Conservation (phyloP, 805 yeast species). For the Alloascoidea africana region DNA sequence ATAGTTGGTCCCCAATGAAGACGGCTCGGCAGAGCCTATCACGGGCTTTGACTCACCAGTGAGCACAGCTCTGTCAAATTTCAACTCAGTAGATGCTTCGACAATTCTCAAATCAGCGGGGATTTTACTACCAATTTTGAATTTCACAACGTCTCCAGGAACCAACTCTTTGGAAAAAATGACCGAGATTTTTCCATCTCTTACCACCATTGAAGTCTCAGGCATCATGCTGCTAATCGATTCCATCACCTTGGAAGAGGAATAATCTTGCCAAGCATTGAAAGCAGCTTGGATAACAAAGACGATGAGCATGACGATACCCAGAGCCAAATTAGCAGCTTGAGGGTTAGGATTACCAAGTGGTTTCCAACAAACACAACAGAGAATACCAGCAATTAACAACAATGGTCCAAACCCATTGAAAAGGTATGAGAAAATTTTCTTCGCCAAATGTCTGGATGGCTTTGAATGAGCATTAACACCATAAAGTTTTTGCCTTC, state of each 20-base stretch:
- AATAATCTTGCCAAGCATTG: slow-evolving; percentile 56
- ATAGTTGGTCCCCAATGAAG: slow-evolving; percentile 56
- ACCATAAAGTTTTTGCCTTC: no score
- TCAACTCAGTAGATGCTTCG: slow-evolving; percentile 20
- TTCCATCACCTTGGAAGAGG: slow-evolving; percentile 70
- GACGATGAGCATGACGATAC: slow-evolving; percentile 56
- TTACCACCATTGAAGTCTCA: slow-evolving; percentile 37
- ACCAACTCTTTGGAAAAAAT: slow-evolving; percentile 22
- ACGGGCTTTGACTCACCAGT: slow-evolving; percentile 34
- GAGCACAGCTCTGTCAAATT: slow-evolving; percentile 29
- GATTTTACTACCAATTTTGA: slow-evolving; percentile 24
- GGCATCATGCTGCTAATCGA: slow-evolving; percentile 51
- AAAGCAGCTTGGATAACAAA: slow-evolving; percentile 55
- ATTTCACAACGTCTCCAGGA: slow-evolving; percentile 28
- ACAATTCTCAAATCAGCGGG: slow-evolving; percentile 32
- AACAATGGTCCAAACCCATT: slow-evolving; percentile 33
- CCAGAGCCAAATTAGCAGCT: slow-evolving; percentile 67
- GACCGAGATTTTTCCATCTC: slow-evolving; percentile 17
- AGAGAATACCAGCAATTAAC: slow-evolving; percentile 25
- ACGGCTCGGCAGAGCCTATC: slow-evolving; percentile 40
- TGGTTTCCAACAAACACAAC: slow-evolving; percentile 30
- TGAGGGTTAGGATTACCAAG: slow-evolving; percentile 32
- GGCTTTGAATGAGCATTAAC: no score
- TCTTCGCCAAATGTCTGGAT: no score
- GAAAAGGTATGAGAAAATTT: slow-evolving; percentile 24